Percentiles rank a stretch among this genome's conserved stretches.
phyloP scores from a whole-genome alignment of 768 basidiomycete genomes.

The Pluteus cervinus region DNA sequence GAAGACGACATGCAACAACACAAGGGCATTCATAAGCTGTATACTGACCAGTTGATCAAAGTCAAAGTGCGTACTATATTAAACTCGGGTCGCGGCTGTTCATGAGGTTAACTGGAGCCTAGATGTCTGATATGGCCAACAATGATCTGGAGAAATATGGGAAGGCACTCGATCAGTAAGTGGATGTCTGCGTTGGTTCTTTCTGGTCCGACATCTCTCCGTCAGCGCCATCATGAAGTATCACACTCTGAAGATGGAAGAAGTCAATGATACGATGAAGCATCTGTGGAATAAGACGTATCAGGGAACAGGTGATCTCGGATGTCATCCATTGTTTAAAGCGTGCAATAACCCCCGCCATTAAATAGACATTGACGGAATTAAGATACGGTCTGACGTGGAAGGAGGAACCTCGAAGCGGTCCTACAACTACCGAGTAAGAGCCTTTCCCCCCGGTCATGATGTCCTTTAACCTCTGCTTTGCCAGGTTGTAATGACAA shows the following conservation, averaged over 20 bases:
- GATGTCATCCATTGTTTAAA: constrained; percentile 1
- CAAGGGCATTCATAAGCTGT: constrained; percentile 79
- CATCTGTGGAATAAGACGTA: constrained; percentile 99
- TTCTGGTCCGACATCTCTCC: constrained; percentile 11
- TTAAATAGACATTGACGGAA: constrained; percentile 87
- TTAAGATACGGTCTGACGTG: constrained; percentile 89
- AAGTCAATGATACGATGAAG: constrained; percentile 97
- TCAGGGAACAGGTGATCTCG: constrained; percentile 82
- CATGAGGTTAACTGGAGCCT: constrained; percentile 1
- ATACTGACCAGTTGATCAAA: constrained; percentile 87
- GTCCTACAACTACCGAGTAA: constrained; percentile 94
- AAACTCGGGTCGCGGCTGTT: background rate
- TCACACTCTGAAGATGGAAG: constrained; percentile 96
- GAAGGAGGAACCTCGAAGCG: constrained; percentile 88
- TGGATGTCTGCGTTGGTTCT: constrained; percentile 1
- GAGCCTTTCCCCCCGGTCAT: constrained; percentile 17
- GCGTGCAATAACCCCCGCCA: background rate
- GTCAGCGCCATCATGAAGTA: constrained; percentile 97
- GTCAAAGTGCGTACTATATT: constrained; percentile 69
- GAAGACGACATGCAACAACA: constrained; percentile 78
- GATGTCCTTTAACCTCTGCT: constrained; percentile 6
- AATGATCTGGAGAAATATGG: constrained; percentile 96
- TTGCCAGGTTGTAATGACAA: constrained; percentile 92
- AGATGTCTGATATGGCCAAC: constrained; percentile 99
- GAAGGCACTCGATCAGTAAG: constrained; percentile 94